Conservation (phyloP, 148 eudicot genomes). For the Hydrangea macrophylla region DNA sequence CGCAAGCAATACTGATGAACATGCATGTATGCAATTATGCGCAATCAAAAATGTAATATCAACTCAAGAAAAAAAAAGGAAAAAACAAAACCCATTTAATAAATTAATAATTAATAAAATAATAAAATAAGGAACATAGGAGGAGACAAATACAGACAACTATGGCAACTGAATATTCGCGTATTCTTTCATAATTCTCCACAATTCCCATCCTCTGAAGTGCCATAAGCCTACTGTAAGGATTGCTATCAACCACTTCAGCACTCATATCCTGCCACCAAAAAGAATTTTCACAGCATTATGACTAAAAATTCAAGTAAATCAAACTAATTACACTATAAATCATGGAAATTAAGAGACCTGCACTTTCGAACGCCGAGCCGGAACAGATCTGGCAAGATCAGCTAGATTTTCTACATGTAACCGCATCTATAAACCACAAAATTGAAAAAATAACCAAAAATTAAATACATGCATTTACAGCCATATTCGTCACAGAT, state of each 20-base stretch:
- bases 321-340: not conserved
- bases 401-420: constrained; percentile 54
- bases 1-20: not conserved
- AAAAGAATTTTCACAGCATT: constrained; percentile 10
- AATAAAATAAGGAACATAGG: constrained; percentile 3
- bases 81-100: not conserved
- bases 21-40: too few species aligned
- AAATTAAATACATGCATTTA: too few species aligned
- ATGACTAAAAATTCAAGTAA: constrained; percentile 1
- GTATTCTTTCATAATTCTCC: constrained; percentile 90
- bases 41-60: too few species aligned
- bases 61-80: not conserved
- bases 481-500: too few species aligned
- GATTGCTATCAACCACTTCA: constrained; percentile 95
- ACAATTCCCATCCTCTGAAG: constrained; percentile 99
- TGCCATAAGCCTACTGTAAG: constrained; percentile 97
- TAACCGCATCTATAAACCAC: constrained; percentile 43
- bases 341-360: constrained; percentile 24
- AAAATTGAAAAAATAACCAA: not conserved
- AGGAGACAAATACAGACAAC: constrained; percentile 62
- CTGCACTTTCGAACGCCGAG: constrained; percentile 78
- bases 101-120: too few species aligned
- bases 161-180: constrained; percentile 88
- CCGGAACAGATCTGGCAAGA: constrained; percentile 53
- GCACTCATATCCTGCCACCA: constrained; percentile 87